Percentiles rank a stretch among this genome's conserved stretches.
Evolutionary conservation across 2,329 filamentous ascomycete species (phyloP).

Genomic region (Diaporthe citriasiana): DNA sequence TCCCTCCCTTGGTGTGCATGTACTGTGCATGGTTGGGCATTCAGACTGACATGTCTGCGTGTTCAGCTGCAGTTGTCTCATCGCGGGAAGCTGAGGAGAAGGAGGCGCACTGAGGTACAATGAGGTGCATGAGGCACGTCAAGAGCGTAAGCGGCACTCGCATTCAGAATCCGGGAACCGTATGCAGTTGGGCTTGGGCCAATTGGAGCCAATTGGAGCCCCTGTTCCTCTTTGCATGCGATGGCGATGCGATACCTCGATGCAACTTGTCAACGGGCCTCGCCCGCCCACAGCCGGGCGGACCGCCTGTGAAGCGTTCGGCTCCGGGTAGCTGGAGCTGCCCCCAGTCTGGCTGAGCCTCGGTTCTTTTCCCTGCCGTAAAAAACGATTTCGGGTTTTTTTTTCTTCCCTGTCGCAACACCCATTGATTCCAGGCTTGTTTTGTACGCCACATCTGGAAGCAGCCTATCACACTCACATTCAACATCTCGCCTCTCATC

Average conservation of each 20-base stretch:
- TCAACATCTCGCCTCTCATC: neutral
- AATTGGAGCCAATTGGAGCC: conserved; percentile 12
- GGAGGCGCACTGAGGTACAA: conserved; percentile 9
- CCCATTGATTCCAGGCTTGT: neutral
- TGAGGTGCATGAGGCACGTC: conserved; percentile 16
- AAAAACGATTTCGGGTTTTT: conserved; percentile 28
- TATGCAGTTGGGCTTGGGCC: neutral
- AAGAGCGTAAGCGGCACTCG: conserved; percentile 28
- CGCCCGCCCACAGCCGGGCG: neutral
- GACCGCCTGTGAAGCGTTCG: conserved; percentile 18
- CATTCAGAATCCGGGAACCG: neutral
- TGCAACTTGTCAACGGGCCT: conserved; percentile 23
- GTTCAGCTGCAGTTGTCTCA: conserved; percentile 27
- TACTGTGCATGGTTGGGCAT: conserved; percentile 1
- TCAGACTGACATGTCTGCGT: conserved; percentile 6
- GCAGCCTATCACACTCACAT: neutral
- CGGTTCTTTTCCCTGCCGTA: conserved; percentile 10
- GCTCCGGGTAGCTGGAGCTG: conserved; percentile 19
- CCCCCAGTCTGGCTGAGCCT: neutral
- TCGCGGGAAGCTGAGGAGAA: conserved; percentile 1
- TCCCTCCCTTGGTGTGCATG: neutral
- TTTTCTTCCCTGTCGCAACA: neutral
- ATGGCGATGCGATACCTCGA: conserved; percentile 4
- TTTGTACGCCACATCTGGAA: neutral
- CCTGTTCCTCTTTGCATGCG: conserved; percentile 7